Conservation (phyloP, 768 basidiomycete genomes). For the Trametes sanguinea region DNA sequence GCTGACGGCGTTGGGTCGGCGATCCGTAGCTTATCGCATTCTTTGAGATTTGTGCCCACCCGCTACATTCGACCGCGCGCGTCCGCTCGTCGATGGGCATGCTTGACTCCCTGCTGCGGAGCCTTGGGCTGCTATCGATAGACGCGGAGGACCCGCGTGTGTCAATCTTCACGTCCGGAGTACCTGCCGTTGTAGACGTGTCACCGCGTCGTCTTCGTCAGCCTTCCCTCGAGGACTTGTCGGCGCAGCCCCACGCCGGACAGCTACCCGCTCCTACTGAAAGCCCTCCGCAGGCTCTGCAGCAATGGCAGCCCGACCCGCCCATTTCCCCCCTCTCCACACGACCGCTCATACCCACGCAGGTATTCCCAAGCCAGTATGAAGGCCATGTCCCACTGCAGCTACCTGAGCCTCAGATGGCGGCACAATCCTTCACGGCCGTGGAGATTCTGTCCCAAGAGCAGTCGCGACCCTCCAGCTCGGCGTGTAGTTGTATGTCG, state of each 20-base stretch:
- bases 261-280: neutral
- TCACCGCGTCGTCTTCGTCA: neutral
- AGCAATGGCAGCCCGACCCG: conserved; percentile 1
- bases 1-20: neutral
- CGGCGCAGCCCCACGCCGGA: neutral
- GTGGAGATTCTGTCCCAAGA: neutral
- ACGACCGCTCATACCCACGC: neutral
- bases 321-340: neutral
- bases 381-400: neutral
- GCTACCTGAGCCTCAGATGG: neutral
- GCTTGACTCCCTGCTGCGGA: conserved; percentile 69
- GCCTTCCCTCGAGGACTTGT: neutral
- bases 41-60: conserved; percentile 74
- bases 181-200: conserved; percentile 15
- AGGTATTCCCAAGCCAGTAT: neutral
- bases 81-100: conserved; percentile 57
- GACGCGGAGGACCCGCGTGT: conserved; percentile 56
- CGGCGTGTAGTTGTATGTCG: conserved; percentile 32
- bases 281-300: neutral
- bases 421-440: neutral
- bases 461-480: neutral
- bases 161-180: conserved; percentile 18
- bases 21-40: conserved; percentile 58
- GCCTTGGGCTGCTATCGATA: conserved; percentile 45
- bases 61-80: conserved; percentile 54